phyloP scores from a whole-genome alignment of 2,329 filamentous ascomycete genomes.

The Claviceps sp. region DNA sequence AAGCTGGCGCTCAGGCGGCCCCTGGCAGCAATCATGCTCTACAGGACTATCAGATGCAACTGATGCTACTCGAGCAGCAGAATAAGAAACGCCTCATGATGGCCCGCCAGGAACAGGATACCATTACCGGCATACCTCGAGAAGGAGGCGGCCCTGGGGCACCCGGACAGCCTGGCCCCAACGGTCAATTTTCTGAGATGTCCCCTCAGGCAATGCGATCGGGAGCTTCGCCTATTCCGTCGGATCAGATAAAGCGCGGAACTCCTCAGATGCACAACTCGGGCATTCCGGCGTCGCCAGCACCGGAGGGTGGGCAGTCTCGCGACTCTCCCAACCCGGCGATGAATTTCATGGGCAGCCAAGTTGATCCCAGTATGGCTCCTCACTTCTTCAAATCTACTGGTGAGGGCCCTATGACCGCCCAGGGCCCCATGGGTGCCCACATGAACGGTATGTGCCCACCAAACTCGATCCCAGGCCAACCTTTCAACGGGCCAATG shows the following conservation, averaged over 20 bases:
- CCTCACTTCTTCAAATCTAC: constrained; percentile 44
- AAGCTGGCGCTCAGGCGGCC: constrained; percentile 32
- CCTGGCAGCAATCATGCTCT: constrained; percentile 61
- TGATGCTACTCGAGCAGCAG: constrained; percentile 77
- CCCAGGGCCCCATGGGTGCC: constrained; percentile 20
- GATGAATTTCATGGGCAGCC: constrained; percentile 49
- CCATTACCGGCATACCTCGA: constrained; percentile 34
- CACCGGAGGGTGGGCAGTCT: constrained; percentile 55
- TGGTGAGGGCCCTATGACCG: constrained; percentile 42
- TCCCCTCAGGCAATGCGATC: constrained; percentile 56
- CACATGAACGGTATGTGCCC: constrained; percentile 57
- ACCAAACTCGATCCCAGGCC: constrained; percentile 52
- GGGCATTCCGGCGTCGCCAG: constrained; percentile 51
- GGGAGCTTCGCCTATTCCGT: constrained; percentile 63
- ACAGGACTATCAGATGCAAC: constrained; percentile 80
- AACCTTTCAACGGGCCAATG: constrained; percentile 44
- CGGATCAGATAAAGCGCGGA: constrained; percentile 66
- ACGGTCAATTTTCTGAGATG: constrained; percentile 55
- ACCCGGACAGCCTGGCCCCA: constrained; percentile 43
- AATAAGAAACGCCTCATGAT: constrained; percentile 79
- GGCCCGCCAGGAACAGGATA: constrained; percentile 69
- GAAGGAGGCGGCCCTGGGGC: constrained; percentile 34
- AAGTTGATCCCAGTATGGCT: constrained; percentile 48
- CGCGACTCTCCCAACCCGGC: constrained; percentile 50
- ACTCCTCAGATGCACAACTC: constrained; percentile 60